A percentile compares a stretch with the other conserved stretches of the same genome.
These are phyloP conservation scores for Auriscalpium vulgare DNA, from an alignment of 768 basidiomycete species.

Conservation along the genomic window DNA sequence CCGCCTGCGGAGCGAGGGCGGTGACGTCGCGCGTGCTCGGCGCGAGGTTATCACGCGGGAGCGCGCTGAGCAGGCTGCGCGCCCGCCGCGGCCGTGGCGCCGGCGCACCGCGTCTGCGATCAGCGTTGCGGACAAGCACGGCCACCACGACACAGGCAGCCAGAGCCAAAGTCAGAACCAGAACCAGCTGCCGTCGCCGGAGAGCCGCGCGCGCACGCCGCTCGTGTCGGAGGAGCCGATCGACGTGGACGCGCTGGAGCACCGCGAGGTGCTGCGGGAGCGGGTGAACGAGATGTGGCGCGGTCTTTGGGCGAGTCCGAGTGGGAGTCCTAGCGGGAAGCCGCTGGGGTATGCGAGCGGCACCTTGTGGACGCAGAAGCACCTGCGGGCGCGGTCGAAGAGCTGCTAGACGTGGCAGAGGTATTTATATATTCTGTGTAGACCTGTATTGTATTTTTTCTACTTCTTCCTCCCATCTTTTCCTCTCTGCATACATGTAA, in stretches of 20 bases:
- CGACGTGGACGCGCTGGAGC: conserved; percentile 10
- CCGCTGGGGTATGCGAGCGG: neutral
- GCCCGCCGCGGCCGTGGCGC: neutral
- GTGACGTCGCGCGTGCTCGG: conserved; percentile 10
- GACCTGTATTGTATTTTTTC: neutral
- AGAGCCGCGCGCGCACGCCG: conserved; percentile 1
- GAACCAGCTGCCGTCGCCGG: conserved; percentile 7
- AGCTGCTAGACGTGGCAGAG: conserved; percentile 4
- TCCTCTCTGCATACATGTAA: neutral
- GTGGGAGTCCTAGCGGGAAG: neutral
- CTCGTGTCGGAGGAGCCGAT: conserved; percentile 3
- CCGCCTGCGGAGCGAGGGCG: conserved; percentile 3
- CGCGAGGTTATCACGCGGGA: neutral
- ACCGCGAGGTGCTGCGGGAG: neutral
- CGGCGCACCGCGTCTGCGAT: conserved; percentile 2
- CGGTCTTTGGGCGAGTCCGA: neutral
- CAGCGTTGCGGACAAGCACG: no score
- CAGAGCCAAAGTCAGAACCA: neutral
- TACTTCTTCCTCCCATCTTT: neutral
- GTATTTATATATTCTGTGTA: neutral
- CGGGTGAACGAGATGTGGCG: neutral
- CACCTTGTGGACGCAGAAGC: neutral
- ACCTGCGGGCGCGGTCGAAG: conserved; percentile 9
- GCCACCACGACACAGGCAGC: neutral
- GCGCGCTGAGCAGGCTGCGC: neutral